phyloP scores from a whole-genome alignment of 169 alveolate genomes.

The Plasmodium sp. region DNA sequence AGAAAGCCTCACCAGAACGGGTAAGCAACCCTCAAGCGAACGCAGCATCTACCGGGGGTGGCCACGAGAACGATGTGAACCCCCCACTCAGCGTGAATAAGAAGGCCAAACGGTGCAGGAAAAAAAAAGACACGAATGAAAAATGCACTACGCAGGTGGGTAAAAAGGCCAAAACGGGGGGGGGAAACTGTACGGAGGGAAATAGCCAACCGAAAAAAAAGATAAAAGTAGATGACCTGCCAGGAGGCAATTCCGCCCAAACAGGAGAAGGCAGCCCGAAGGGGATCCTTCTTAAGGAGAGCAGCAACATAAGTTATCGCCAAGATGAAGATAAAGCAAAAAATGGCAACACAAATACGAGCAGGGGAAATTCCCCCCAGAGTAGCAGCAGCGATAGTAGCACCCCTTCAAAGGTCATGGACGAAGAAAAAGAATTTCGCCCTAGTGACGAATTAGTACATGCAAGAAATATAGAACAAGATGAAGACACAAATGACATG shows the following conservation, averaged over 20 bases:
- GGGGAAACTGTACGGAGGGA: background rate
- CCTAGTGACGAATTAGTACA: background rate
- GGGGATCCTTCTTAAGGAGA: background rate
- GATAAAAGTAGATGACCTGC: background rate
- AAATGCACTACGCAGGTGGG: constrained; percentile 2
- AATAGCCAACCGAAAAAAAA: constrained; percentile 4
- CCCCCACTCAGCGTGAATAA: background rate
- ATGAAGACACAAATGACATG: background rate
- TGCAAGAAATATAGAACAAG: background rate
- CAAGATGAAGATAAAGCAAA: background rate
- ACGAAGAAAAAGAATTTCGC: background rate
- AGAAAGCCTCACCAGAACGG: background rate
- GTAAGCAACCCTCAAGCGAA: background rate
- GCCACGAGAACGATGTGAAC: background rate
- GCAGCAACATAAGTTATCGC: background rate
- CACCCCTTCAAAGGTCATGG: background rate
- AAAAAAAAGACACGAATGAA: background rate
- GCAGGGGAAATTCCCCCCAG: background rate
- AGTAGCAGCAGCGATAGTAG: background rate
- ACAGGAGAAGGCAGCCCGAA: background rate
- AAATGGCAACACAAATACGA: background rate
- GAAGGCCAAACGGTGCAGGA: background rate
- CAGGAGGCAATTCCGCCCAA: background rate
- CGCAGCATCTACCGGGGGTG: background rate
- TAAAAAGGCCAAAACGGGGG: background rate